Percentiles rank a stretch among this genome's conserved stretches.
These are phyloP conservation scores for Acacia confusa DNA, from an alignment of 306 rosid genomes.

Conservation along the genomic window DNA sequence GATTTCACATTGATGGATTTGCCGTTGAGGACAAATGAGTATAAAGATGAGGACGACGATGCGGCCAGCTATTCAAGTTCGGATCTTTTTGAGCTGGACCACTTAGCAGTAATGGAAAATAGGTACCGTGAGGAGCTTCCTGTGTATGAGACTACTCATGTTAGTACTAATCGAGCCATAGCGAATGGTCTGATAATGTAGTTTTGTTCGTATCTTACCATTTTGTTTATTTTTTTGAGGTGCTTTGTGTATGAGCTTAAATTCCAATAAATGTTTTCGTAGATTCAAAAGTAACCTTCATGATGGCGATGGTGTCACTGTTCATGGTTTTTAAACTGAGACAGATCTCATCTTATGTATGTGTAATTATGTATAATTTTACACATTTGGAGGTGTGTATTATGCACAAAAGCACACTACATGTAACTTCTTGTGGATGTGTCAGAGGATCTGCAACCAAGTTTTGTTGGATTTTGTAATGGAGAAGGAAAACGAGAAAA, in stretches of 20 bases:
- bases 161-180: constrained; percentile 66
- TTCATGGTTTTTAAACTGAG: no score
- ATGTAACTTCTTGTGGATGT: constrained; percentile 2
- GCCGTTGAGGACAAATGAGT: not conserved
- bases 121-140: constrained; percentile 81
- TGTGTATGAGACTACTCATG: constrained; percentile 77
- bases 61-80: constrained; percentile 83
- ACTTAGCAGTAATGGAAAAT: constrained; percentile 45
- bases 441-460: constrained; percentile 8
- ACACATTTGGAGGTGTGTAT: not conserved
- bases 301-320: not conserved
- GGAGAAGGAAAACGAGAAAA: constrained; percentile 23
- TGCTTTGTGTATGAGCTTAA: not conserved
- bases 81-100: constrained; percentile 96
- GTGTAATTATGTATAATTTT: not conserved
- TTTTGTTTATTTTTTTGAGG: not conserved
- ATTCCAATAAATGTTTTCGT: not conserved
- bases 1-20: constrained; percentile 41
- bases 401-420: not conserved
- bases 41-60: constrained; percentile 33
- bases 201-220: constrained; percentile 4
- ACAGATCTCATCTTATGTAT: not conserved
- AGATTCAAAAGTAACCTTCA: not conserved
- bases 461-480: constrained; percentile 11
- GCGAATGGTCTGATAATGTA: constrained; percentile 54